phyloP scores from a whole-genome alignment of 805 yeast genomes.

The Jamesozyma piceae region DNA sequence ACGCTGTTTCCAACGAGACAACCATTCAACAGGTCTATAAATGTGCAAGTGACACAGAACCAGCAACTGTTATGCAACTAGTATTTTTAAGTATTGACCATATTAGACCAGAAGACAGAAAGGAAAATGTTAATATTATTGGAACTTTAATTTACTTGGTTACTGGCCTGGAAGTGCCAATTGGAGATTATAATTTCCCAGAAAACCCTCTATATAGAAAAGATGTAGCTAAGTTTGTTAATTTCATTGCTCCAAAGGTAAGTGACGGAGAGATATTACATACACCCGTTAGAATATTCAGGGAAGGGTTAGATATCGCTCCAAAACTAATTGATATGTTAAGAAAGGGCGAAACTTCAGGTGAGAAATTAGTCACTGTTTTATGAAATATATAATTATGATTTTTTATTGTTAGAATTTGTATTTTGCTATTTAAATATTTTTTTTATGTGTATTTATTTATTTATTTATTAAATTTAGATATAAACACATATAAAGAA shows the following conservation, averaged over 20 bases:
- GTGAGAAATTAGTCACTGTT: conserved; percentile 24
- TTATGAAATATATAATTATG: background rate
- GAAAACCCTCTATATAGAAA: conserved; percentile 19
- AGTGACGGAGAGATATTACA: conserved; percentile 24
- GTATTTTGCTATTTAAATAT: background rate
- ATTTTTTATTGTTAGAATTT: background rate
- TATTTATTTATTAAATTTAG: too few relatives aligned
- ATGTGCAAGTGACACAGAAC: conserved; percentile 27
- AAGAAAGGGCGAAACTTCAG: conserved; percentile 21
- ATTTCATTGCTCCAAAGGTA: conserved; percentile 17
- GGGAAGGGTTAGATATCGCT: conserved; percentile 25
- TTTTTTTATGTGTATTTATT: too few relatives aligned
- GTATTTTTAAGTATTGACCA: conserved; percentile 17
- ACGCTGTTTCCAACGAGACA: conserved; percentile 26
- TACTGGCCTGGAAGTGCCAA: conserved; percentile 28
- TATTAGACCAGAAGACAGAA: conserved; percentile 24
- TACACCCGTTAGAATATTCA: conserved; percentile 26
- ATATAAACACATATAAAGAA: conserved; percentile 1
- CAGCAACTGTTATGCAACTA: conserved; percentile 32
- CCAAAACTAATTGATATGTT: conserved; percentile 20
- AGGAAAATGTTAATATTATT: conserved; percentile 27
- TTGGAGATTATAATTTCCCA: conserved; percentile 22
- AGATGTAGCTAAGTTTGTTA: conserved; percentile 24
- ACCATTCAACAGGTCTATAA: conserved; percentile 30
- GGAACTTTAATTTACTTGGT: conserved; percentile 33